Percentiles rank a stretch among this genome's conserved stretches.
phyloP scores from a whole-genome alignment of 345 rosid species.

The Gossypium stocksii region DNA sequence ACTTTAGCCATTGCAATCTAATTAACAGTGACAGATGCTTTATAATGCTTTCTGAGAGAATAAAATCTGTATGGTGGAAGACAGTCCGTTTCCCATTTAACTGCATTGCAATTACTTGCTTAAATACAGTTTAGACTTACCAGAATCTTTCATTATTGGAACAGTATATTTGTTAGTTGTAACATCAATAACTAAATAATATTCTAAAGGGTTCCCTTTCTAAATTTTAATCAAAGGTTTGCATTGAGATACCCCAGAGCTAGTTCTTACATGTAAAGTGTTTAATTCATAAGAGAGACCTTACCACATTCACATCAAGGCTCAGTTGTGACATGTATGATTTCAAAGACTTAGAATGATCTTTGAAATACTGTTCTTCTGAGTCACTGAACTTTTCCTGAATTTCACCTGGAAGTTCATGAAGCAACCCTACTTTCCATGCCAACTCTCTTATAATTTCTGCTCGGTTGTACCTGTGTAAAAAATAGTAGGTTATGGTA shows the following conservation, averaged over 20 bases:
- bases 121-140: not conserved
- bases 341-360: slow-evolving; percentile 60
- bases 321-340: slow-evolving; percentile 66
- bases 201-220: not conserved
- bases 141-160: not conserved
- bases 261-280: not conserved
- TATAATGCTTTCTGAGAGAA: not conserved
- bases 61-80: not conserved
- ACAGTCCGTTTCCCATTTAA: not conserved
- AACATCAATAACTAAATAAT: not conserved
- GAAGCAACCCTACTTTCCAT: slow-evolving; percentile 72
- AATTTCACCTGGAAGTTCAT: slow-evolving; percentile 70
- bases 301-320: slow-evolving; percentile 81
- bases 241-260: not conserved
- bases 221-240: not conserved
- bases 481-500: not conserved
- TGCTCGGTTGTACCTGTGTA: slow-evolving; percentile 69
- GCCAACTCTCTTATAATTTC: slow-evolving; percentile 65
- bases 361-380: slow-evolving; percentile 67
- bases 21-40: slow-evolving; percentile 2
- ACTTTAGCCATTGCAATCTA: slow-evolving; percentile 1
- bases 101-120: not conserved
- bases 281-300: not conserved
- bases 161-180: not conserved
- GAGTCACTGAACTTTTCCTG: slow-evolving; percentile 58